These are phyloP conservation scores for Calonectria multiphialidica DNA, from an alignment of 2,329 filamentous ascomycete species.

Conservation along the genomic window DNA sequence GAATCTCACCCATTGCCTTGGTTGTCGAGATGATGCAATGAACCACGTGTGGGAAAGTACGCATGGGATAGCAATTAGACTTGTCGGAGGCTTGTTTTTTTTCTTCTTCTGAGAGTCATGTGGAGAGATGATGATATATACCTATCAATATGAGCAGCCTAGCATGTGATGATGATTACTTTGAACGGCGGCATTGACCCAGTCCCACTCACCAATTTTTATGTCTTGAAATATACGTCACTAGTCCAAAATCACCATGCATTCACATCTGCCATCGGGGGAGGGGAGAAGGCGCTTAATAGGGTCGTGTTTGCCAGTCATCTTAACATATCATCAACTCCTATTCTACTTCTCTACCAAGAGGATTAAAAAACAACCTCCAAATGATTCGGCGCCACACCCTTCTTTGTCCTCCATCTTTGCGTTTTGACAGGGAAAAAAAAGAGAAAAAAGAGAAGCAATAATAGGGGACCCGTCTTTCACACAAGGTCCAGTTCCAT, in stretches of 20 bases:
- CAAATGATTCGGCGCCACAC: background rate
- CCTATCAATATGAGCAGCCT: background rate
- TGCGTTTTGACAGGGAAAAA: background rate
- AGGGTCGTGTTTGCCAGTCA: slow-evolving; percentile 13
- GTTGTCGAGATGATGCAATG: background rate
- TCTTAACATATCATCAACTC: slow-evolving; percentile 37
- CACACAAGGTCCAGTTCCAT: slow-evolving; percentile 15
- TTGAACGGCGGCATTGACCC: background rate
- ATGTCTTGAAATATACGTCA: background rate
- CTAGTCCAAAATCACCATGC: background rate
- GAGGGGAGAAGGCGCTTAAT: background rate
- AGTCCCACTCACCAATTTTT: background rate
- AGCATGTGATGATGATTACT: background rate
- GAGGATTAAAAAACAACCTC: slow-evolving; percentile 16
- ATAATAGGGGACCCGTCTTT: slow-evolving; percentile 9
- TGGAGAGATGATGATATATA: slow-evolving; percentile 10
- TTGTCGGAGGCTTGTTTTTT: background rate
- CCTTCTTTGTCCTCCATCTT: slow-evolving; percentile 11
- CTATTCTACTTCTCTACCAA: slow-evolving; percentile 37
- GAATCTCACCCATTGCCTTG: background rate
- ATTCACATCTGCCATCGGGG: background rate
- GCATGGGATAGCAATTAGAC: slow-evolving; percentile 12
- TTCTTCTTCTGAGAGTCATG: slow-evolving; percentile 1
- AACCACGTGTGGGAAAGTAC: slow-evolving; percentile 7
- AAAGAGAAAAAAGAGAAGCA: background rate